phyloP scores from a whole-genome alignment of 495 filamentous ascomycete genomes.

The Annulohypoxylon maeteangense region DNA sequence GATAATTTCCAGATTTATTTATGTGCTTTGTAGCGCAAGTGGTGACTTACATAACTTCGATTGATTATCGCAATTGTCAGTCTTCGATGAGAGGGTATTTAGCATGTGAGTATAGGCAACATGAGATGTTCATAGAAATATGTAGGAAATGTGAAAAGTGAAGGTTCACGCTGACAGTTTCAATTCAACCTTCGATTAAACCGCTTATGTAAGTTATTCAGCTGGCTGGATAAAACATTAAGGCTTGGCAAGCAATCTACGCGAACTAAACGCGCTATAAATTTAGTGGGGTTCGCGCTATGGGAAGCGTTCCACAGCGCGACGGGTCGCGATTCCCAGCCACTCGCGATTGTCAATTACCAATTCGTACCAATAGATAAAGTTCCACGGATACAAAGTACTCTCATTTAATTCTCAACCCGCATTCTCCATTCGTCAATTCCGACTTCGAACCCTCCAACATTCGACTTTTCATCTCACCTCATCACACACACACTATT shows the following conservation, averaged over 20 bases:
- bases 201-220: background rate
- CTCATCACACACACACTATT: slow-evolving; percentile 13
- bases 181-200: background rate
- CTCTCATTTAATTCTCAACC: slow-evolving; percentile 13
- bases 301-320: slow-evolving; percentile 17
- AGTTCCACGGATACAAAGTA: slow-evolving; percentile 14
- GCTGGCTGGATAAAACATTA: background rate
- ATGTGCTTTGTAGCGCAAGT: too few species aligned
- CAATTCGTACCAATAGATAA: slow-evolving; percentile 17
- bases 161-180: background rate
- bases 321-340: slow-evolving; percentile 38
- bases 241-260: slow-evolving; percentile 35
- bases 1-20: background rate
- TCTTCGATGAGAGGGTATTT: too few species aligned
- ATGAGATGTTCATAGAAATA: background rate
- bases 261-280: slow-evolving; percentile 42
- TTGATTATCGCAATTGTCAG: background rate
- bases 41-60: background rate
- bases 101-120: too few species aligned
- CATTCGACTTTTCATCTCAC: slow-evolving; percentile 19
- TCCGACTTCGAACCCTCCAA: background rate
- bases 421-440: slow-evolving; percentile 37
- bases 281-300: slow-evolving; percentile 15
- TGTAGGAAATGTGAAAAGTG: background rate
- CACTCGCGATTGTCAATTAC: slow-evolving; percentile 17